phyloP scores from a whole-genome alignment of 106 monocot species.

The Dendrobium catenatum region DNA sequence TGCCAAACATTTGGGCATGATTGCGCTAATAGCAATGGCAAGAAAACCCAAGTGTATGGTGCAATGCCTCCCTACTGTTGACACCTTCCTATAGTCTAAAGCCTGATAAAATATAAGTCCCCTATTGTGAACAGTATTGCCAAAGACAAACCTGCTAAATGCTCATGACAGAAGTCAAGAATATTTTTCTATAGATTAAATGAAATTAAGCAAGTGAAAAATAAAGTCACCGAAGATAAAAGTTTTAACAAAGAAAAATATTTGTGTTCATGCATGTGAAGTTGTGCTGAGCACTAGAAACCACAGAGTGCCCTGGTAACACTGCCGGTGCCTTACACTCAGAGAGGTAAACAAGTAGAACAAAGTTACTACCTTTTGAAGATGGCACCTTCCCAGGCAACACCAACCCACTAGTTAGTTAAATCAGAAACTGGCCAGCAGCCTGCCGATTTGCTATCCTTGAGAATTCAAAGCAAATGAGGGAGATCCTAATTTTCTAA shows the following conservation, averaged over 20 bases:
- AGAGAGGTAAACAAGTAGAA: conserved; percentile 43
- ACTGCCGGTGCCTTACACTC: conserved; percentile 57
- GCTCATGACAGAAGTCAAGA: background rate
- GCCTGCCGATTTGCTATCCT: conserved; percentile 64
- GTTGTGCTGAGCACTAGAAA: conserved; percentile 10
- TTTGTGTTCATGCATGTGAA: background rate
- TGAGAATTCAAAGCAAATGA: conserved; percentile 25
- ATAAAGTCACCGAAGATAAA: background rate
- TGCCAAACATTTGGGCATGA: too few relatives aligned
- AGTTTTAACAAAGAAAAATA: background rate
- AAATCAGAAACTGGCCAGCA: conserved; percentile 71
- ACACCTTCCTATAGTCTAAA: background rate
- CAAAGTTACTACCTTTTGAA: conserved; percentile 54
- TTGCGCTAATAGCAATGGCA: too few relatives aligned
- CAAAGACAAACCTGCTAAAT: background rate
- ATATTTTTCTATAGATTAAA: background rate
- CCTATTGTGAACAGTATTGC: background rate
- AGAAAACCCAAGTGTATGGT: background rate
- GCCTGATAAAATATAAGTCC: background rate
- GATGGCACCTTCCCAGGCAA: conserved; percentile 47
- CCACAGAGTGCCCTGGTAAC: conserved; percentile 35
- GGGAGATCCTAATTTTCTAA: conserved; percentile 39
- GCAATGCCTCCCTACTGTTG: background rate
- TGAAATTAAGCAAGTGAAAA: background rate
- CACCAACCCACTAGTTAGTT: conserved; percentile 60